Evolutionary conservation across 2,329 filamentous ascomycete species (phyloP), one percentile per base, ranked within the genome.

Genomic region (Aspergillus glaucus): DNA sequence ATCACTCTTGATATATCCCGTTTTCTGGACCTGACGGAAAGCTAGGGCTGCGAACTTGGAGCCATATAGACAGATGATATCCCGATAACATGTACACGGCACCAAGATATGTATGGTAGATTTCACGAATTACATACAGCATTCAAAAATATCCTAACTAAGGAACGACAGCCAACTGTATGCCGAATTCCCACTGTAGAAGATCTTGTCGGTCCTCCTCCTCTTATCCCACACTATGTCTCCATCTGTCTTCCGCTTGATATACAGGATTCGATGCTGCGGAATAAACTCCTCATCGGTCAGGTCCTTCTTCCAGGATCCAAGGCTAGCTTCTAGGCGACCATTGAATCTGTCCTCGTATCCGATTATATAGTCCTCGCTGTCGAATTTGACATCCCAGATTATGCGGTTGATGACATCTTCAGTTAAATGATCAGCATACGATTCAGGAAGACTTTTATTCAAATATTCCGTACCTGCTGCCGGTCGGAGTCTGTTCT

Each of bases 241-340:
- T 15, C 63, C 69, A 43, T 67, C 56, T 5, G 56, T 58, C 28
- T 59, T 64, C 51, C 67, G 67, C 53, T 71, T 75, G 54, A 79
- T 75, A 51, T 77, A 75, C 47, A 76, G 50, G 15, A 81, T 74
- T 2, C 78, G 70, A 62, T 80, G 77, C 53, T 75, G 71, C 3
- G 78, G 78, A 48, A 80, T 79, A 48, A 79, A 80, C 43, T 80
- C 77, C 50, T 80, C 76, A 24, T 80, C 63, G 8, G 77, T 79
- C 28, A 72, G 70, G 43, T 79, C 76, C 15, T 67, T 72, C 56
- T 78, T 76, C 78, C 78, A 80, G n/a, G 64, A 67, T 42, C 70
- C 67, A 3, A 79, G 61, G 7, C 64, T 56, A 9, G 72, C 70
- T 61, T 79, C 78, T 48, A 73, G 66, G 17, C 73, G 66, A 0